A percentile compares a stretch with the other conserved stretches of the same genome.
Evolutionary conservation across 2,329 filamentous ascomycete species (phyloP).

Genomic region (Aspergillus novofumigatus): DNA sequence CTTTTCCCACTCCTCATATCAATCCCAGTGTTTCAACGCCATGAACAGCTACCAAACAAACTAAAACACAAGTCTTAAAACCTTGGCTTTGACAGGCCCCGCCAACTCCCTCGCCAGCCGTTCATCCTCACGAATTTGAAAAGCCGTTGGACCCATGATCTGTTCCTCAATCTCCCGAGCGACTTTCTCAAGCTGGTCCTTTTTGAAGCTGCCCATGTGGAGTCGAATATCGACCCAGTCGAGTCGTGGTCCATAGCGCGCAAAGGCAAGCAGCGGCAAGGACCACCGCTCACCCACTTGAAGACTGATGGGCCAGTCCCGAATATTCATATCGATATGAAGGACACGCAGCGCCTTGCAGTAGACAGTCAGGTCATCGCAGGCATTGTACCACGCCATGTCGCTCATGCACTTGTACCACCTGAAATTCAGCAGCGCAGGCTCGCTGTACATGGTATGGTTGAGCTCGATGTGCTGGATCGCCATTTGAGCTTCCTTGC

Average conservation of each 20-base stretch:
- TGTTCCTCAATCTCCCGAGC: slow-evolving; percentile 14
- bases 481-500: slow-evolving; percentile 55
- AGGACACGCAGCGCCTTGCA: slow-evolving; percentile 13
- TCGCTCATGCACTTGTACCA: slow-evolving; percentile 19
- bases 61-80: slow-evolving; percentile 13
- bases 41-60: not conserved
- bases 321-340: slow-evolving; percentile 14
- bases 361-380: slow-evolving; percentile 9
- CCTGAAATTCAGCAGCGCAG: slow-evolving; percentile 9
- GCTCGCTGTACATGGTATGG: slow-evolving; percentile 23
- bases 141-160: slow-evolving; percentile 15
- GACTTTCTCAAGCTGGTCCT: slow-evolving; percentile 8
- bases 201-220: slow-evolving; percentile 9
- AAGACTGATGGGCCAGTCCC: slow-evolving; percentile 18
- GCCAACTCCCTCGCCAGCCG: slow-evolving; percentile 10
- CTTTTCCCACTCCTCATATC: not conserved
- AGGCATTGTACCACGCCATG: slow-evolving; percentile 15
- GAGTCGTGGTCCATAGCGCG: slow-evolving; percentile 2
- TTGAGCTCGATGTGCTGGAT: slow-evolving; percentile 33
- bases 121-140: slow-evolving; percentile 16
- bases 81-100: slow-evolving; percentile 11
- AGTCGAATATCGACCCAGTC: slow-evolving; percentile 14
- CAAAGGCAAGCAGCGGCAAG: slow-evolving; percentile 15
- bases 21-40: not conserved
- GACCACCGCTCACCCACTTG: slow-evolving; percentile 20